Percentiles rank a stretch among this genome's conserved stretches.
phyloP scores from a whole-genome alignment of 1,139 yeast genomes.

The Yarrowia galli region DNA sequence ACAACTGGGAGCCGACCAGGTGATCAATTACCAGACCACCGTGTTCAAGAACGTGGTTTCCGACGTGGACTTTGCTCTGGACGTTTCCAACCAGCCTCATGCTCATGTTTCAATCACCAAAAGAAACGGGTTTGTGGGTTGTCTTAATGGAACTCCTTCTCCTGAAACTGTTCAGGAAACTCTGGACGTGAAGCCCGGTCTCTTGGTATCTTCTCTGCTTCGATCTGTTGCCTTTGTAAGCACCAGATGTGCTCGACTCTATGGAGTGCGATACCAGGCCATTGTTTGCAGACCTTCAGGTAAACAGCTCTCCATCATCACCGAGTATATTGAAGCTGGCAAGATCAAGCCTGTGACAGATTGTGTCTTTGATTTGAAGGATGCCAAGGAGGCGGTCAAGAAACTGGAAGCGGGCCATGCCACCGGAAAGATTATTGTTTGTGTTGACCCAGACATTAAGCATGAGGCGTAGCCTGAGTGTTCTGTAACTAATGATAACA shows the following conservation, averaged over 20 bases:
- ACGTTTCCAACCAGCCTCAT: constrained; percentile 16
- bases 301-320: neutral
- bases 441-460: no score
- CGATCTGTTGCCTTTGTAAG: neutral
- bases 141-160: constrained; percentile 5
- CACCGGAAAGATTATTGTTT: constrained; percentile 25
- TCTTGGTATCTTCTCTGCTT: neutral
- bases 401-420: constrained; percentile 11
- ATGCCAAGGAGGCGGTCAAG: constrained; percentile 4
- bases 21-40: constrained; percentile 11
- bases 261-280: neutral
- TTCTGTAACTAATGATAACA: no score
- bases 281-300: constrained; percentile 1
- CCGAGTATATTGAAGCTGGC: constrained; percentile 11
- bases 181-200: neutral
- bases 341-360: constrained; percentile 30
- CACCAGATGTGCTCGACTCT: neutral
- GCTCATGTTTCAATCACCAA: constrained; percentile 24
- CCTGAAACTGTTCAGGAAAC: neutral
- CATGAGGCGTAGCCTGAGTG: neutral
- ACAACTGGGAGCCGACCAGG: constrained; percentile 16
- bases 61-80: constrained; percentile 18
- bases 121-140: constrained; percentile 4
- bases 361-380: constrained; percentile 8
- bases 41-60: constrained; percentile 11